A percentile compares a stretch with the other conserved stretches of the same genome.
phyloP scores from a whole-genome alignment of 495 filamentous ascomycete genomes.

The Chaetomium tenue region DNA sequence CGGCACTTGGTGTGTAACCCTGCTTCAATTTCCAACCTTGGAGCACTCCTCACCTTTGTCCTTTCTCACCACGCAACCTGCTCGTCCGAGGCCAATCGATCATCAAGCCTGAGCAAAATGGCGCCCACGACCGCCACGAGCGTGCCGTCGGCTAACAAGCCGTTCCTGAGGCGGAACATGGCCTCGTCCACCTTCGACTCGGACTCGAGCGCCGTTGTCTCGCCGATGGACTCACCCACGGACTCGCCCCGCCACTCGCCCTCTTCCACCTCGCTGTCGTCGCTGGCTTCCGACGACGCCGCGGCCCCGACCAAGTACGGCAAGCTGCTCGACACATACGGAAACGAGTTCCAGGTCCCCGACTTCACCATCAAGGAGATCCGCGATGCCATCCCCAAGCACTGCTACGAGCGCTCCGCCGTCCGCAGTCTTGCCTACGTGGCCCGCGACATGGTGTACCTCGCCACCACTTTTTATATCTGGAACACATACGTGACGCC shows the following conservation, averaged over 20 bases:
- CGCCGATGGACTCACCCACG: conserved; percentile 64
- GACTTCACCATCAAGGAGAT: conserved; percentile 81
- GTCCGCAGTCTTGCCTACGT: conserved; percentile 63
- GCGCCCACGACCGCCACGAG: conserved; percentile 40
- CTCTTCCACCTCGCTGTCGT: conserved; percentile 88
- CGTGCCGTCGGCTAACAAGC: conserved; percentile 40
- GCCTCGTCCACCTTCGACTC: conserved; percentile 41
- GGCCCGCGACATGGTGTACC: conserved; percentile 62
- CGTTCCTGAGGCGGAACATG: conserved; percentile 42
- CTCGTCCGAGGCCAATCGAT: conserved; percentile 15
- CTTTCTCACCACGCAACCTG: conserved; percentile 9
- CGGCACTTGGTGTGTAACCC: conserved; percentile 4
- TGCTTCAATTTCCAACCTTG: neutral
- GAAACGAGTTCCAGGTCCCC: conserved; percentile 70
- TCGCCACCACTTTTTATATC: conserved; percentile 63
- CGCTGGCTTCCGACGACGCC: conserved; percentile 65
- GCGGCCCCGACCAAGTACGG: conserved; percentile 31
- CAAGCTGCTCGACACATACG: conserved; percentile 69
- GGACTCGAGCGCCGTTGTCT: conserved; percentile 59
- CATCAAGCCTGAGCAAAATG: conserved; percentile 33
- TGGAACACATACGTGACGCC: conserved; percentile 63
- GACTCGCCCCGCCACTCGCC: conserved; percentile 73
- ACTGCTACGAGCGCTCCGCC: conserved; percentile 75
- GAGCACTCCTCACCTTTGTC: neutral
- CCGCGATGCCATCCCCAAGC: conserved; percentile 74